Percentiles rank a stretch among this genome's conserved stretches.
Evolutionary conservation across 2,329 filamentous ascomycete species (phyloP).

Genomic region (Dendryphion nanum): DNA sequence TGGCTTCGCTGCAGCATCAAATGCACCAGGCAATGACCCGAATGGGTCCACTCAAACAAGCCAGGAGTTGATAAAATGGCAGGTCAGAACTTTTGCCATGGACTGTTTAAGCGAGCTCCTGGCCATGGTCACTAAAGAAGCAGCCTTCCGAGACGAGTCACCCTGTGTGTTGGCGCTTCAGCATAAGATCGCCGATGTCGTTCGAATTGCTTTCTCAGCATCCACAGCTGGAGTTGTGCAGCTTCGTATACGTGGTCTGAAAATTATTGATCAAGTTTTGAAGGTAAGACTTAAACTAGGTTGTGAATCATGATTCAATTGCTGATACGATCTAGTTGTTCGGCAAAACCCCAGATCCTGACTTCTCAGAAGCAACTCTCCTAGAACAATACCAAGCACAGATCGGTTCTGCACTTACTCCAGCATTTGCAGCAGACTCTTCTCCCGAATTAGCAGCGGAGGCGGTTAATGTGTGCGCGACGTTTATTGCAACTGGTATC

Average conservation of each 20-base stretch:
- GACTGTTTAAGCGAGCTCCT: slow-evolving; percentile 83
- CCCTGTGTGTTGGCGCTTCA: slow-evolving; percentile 77
- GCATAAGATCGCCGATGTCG: slow-evolving; percentile 82
- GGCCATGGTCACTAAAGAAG: slow-evolving; percentile 72
- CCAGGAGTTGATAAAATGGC: slow-evolving; percentile 90
- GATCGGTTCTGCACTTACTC: slow-evolving; percentile 93
- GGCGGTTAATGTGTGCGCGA: slow-evolving; percentile 96
- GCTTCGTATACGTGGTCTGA: slow-evolving; percentile 84
- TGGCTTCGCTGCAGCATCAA: slow-evolving; percentile 79
- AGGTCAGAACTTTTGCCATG: slow-evolving; percentile 92
- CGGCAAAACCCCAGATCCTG: slow-evolving; percentile 89
- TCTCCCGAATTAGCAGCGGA: slow-evolving; percentile 94
- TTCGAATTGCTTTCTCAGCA: slow-evolving; percentile 95
- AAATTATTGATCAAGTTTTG: slow-evolving; percentile 88
- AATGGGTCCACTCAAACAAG: slow-evolving; percentile 46
- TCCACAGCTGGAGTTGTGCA: slow-evolving; percentile 92
- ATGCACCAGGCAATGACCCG: slow-evolving; percentile 49
- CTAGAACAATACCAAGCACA: slow-evolving; percentile 98
- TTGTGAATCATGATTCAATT: slow-evolving; percentile 4
- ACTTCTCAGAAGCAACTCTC: slow-evolving; percentile 95
- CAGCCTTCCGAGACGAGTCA: slow-evolving; percentile 74
- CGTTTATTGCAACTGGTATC: slow-evolving; percentile 94
- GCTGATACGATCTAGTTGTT: slow-evolving; percentile 62
- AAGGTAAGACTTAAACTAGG: slow-evolving; percentile 50
- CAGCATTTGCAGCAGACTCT: slow-evolving; percentile 92